Evolutionary conservation across 306 rosid species (phyloP).

Genomic region (Dalbergia oliveri): DNA sequence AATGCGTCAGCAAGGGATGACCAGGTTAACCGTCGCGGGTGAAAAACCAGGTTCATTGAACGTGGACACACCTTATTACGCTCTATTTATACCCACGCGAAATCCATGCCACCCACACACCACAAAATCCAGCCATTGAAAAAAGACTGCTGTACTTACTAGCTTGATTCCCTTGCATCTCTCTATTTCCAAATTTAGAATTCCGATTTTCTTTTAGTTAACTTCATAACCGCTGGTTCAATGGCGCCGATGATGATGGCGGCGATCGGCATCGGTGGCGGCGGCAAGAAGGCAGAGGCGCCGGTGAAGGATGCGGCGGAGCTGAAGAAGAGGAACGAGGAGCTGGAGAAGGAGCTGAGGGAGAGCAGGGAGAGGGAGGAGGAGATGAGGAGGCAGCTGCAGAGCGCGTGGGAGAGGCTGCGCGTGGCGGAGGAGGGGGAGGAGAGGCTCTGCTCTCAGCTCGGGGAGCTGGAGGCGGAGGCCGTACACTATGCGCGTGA

Average conservation of each 20-base stretch:
- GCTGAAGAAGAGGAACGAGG: conserved; percentile 71
- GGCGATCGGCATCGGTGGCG: conserved; percentile 40
- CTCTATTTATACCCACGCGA: conserved; percentile 43
- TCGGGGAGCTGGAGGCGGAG: conserved; percentile 91
- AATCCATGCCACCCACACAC: not conserved
- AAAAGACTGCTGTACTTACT: not conserved
- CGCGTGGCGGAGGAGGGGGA: conserved; percentile 90
- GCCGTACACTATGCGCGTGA: conserved; percentile 77
- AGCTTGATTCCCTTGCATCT: not conserved
- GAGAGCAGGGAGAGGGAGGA: conserved; percentile 78
- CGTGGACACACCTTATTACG: conserved; percentile 43
- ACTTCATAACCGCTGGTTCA: not conserved
- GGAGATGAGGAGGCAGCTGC: conserved; percentile 63
- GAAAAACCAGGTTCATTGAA: conserved; percentile 49
- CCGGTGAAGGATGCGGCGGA: conserved; percentile 33
- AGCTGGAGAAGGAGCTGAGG: conserved; percentile 76
- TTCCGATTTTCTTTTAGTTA: not conserved
- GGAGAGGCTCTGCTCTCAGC: conserved; percentile 92
- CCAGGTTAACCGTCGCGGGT: not conserved
- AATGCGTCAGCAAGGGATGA: conserved; percentile 41
- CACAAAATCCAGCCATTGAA: not conserved
- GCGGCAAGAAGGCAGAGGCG: not conserved
- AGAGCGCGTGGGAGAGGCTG: conserved; percentile 66
- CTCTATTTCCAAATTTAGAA: conserved; percentile 18
- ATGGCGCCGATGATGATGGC: conserved; percentile 50